Evolutionary conservation across 129 eudicot species (phyloP).

Genomic region (Flaveria sonorensis): DNA sequence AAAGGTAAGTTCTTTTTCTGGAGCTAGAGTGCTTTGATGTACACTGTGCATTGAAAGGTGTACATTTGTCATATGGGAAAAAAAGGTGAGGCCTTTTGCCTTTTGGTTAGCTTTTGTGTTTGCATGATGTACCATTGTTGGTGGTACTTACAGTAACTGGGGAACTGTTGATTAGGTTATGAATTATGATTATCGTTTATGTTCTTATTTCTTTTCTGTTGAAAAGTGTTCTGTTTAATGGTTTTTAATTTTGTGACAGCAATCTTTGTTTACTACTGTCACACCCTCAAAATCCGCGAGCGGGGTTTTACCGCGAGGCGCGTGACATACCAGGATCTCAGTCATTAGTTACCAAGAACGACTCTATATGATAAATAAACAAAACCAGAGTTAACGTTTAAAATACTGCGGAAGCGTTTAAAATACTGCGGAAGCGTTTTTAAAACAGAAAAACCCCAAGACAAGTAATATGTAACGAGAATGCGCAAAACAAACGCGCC

Average conservation of each 20-base stretch:
- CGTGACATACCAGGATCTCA: too few species aligned
- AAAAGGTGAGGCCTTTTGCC: conserved; percentile 11
- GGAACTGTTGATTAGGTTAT: conserved; percentile 34
- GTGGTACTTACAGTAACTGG: conserved; percentile 33
- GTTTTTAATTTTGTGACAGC: background rate
- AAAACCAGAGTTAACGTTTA: too few species aligned
- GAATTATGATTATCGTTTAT: conserved; percentile 23
- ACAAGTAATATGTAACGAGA: too few species aligned
- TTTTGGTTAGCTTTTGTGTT: conserved; percentile 22
- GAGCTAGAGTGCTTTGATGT: conserved; percentile 20
- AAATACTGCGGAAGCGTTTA: too few species aligned
- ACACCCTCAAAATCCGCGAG: too few species aligned
- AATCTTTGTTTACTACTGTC: too few species aligned
- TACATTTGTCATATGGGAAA: conserved; percentile 18
- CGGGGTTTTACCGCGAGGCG: too few species aligned
- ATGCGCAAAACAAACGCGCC: too few species aligned
- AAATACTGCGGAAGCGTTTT: too few species aligned
- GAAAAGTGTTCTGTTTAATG: background rate
- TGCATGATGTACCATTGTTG: conserved; percentile 33
- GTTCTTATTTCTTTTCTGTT: background rate
- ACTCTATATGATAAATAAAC: too few species aligned
- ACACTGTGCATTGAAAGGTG: conserved; percentile 29
- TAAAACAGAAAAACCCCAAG: too few species aligned
- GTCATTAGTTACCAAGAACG: too few species aligned
- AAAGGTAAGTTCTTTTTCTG: conserved; percentile 14